Evolutionary conservation across 768 basidiomycete genomes (phyloP).

Genomic region (Phaeotremella fagi): DNA sequence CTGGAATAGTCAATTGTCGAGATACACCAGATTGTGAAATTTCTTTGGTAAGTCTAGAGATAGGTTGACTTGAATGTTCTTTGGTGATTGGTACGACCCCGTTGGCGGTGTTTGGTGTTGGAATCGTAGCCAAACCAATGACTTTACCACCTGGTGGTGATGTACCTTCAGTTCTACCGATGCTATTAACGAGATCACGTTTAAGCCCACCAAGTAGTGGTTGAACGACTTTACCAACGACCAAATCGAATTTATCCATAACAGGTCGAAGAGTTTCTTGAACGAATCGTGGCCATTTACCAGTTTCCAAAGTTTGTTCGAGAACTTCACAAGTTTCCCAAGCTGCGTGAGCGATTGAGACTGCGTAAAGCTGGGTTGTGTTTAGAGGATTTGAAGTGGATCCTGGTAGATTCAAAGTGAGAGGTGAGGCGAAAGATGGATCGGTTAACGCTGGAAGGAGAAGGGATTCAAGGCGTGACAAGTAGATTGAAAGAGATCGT

Average conservation of each 20-base stretch:
- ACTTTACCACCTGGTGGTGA: conserved; percentile 37
- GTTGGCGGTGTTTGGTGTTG: conserved; percentile 17
- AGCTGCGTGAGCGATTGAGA: conserved; percentile 46
- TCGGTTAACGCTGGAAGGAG: conserved; percentile 72
- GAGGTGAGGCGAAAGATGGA: conserved; percentile 65
- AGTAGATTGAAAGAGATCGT: conserved; percentile 46
- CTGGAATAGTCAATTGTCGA: conserved; percentile 34
- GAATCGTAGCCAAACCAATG: conserved; percentile 28
- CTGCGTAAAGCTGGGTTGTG: conserved; percentile 36
- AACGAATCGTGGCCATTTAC: conserved; percentile 44
- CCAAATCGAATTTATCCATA: conserved; percentile 48
- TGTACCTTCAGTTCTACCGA: conserved; percentile 30
- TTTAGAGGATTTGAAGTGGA: conserved; percentile 35
- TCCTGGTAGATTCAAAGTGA: conserved; percentile 61
- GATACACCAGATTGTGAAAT: conserved; percentile 21
- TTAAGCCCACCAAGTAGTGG: conserved; percentile 42
- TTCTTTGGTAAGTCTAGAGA: conserved; percentile 33
- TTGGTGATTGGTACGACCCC: conserved; percentile 17
- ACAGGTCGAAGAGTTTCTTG: conserved; percentile 43
- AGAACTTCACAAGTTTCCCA: conserved; percentile 49
- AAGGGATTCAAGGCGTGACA: conserved; percentile 67
- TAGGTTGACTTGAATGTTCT: conserved; percentile 19
- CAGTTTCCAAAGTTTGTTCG: conserved; percentile 43
- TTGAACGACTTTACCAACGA: conserved; percentile 45
- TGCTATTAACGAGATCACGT: conserved; percentile 31